Percentiles rank a stretch among this genome's conserved stretches.
Evolutionary conservation across 768 basidiomycete species (phyloP).

Genomic region (Paxillus ammoniavirescens): DNA sequence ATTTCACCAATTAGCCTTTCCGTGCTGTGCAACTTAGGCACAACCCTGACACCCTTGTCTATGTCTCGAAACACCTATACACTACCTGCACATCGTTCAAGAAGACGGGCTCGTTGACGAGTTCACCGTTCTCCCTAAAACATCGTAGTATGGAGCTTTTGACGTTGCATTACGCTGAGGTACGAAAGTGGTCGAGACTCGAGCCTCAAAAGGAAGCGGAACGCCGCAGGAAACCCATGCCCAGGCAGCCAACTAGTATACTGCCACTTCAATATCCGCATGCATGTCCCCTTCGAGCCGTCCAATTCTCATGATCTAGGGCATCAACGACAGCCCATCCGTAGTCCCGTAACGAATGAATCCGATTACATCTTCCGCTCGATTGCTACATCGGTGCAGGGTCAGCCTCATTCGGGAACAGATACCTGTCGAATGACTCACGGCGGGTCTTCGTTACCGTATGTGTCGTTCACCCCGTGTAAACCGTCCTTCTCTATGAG

Average conservation of each 20-base stretch:
- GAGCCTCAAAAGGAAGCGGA: conserved; percentile 16
- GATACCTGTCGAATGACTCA: conserved; percentile 33
- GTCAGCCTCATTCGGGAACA: conserved; percentile 16
- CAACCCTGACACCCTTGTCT: neutral
- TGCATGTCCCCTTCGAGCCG: too few relatives aligned
- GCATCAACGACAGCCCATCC: conserved; percentile 57
- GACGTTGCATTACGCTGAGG: neutral
- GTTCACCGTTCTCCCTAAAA: neutral
- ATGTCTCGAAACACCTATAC: neutral
- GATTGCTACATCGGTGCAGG: conserved; percentile 32
- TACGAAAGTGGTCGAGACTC: conserved; percentile 15
- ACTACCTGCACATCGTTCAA: neutral
- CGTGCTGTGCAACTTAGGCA: conserved; percentile 15
- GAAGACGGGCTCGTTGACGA: neutral
- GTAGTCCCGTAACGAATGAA: conserved; percentile 55
- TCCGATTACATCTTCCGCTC: conserved; percentile 48
- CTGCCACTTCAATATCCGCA: neutral
- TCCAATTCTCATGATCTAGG: conserved; percentile 25
- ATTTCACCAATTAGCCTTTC: conserved; percentile 16
- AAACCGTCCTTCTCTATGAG: conserved; percentile 65
- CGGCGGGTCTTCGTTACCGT: conserved; percentile 41
- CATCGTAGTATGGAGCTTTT: neutral
- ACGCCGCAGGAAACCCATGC: conserved; percentile 21
- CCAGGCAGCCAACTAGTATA: neutral
- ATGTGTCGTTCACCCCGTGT: conserved; percentile 34